A percentile compares a stretch with the other conserved stretches of the same genome.
Conservation (phyloP, 116 monocot genomes). For the Papilionanthe hybrid region DNA sequence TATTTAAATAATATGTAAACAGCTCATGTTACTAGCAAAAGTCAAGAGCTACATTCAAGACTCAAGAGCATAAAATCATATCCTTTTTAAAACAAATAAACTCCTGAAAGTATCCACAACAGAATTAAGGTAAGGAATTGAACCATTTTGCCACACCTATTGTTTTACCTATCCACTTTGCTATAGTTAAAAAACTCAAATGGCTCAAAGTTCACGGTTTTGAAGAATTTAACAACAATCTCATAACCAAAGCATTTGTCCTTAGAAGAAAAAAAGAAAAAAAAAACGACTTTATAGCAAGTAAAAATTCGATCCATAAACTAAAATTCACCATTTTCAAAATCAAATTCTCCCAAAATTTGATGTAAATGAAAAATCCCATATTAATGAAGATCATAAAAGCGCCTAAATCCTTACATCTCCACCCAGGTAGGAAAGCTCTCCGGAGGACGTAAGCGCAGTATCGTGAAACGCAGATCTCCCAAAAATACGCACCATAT, state of each 20-base stretch:
- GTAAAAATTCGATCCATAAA: not conserved
- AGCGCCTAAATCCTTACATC: constrained; percentile 36
- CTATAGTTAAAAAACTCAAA: not conserved
- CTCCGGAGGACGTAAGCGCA: constrained; percentile 75
- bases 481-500: constrained; percentile 78
- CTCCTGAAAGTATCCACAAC: too few relatives aligned
- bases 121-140: not conserved
- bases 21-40: too few relatives aligned
- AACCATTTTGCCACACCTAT: not conserved
- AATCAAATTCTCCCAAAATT: not conserved
- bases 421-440: constrained; percentile 85
- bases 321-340: not conserved
- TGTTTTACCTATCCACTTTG: not conserved
- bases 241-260: not conserved
- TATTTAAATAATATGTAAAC: too few relatives aligned
- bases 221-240: not conserved
- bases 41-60: too few relatives aligned
- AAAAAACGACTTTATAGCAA: not conserved
- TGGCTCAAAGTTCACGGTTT: not conserved
- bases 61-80: too few relatives aligned
- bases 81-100: too few relatives aligned
- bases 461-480: constrained; percentile 94
- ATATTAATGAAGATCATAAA: not conserved
- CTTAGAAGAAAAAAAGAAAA: not conserved
- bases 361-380: not conserved